phyloP scores from a whole-genome alignment of 441 rosid genomes.

The Erodium moschatum region DNA sequence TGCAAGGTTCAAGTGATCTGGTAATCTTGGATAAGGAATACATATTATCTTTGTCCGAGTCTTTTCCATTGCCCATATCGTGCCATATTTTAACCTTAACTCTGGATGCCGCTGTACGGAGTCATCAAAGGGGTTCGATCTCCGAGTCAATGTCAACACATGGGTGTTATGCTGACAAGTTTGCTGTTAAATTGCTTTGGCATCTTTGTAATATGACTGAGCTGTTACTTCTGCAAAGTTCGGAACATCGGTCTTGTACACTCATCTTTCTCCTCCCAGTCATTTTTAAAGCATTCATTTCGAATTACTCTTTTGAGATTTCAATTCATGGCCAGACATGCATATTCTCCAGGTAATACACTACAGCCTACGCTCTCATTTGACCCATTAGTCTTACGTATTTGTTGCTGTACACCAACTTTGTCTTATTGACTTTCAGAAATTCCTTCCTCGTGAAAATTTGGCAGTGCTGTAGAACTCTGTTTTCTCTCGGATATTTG shows the following conservation, averaged over 20 bases:
- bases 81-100: conserved; percentile 56
- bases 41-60: conserved; percentile 26
- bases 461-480: conserved; percentile 71
- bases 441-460: conserved; percentile 47
- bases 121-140: conserved; percentile 28
- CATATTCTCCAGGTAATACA: conserved; percentile 50
- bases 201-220: conserved; percentile 59
- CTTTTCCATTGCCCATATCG: conserved; percentile 51
- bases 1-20: conserved; percentile 22
- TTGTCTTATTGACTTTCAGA: conserved; percentile 39
- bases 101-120: conserved; percentile 49
- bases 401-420: conserved; percentile 13
- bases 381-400: conserved; percentile 12
- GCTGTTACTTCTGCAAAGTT: conserved; percentile 54
- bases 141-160: conserved; percentile 22
- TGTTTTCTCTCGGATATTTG: conserved; percentile 62
- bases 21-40: conserved; percentile 29
- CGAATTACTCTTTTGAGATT: conserved; percentile 31
- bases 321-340: conserved; percentile 32
- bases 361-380: conserved; percentile 12
- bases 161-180: conserved; percentile 30
- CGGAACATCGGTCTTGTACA: conserved; percentile 70
- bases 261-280: conserved; percentile 61
- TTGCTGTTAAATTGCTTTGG: conserved; percentile 52
- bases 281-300: conserved; percentile 54